phyloP scores from a whole-genome alignment of 1,284 basidiomycete species.

The Neolentinus lepideus region DNA sequence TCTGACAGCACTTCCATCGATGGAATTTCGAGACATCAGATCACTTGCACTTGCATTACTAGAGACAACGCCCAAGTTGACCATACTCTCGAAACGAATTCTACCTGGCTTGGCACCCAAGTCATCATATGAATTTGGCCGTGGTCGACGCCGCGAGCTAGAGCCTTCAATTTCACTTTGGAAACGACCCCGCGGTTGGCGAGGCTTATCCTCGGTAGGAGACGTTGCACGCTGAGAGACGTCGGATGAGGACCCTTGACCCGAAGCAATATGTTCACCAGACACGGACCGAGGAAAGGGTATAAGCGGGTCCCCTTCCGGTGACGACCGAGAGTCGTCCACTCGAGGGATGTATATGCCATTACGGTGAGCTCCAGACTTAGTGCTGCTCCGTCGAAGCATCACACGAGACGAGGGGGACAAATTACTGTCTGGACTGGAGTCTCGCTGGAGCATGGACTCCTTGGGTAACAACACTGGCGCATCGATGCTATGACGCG shows the following conservation, averaged over 20 bases:
- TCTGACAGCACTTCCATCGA: conserved; percentile 56
- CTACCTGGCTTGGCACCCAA: conserved; percentile 41
- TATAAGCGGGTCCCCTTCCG: not conserved
- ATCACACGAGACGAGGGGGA: conserved; percentile 33
- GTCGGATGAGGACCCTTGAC: not conserved
- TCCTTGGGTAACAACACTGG: conserved; percentile 53
- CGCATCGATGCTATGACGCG: conserved; percentile 46
- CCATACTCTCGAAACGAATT: conserved; percentile 63
- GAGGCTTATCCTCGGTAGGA: conserved; percentile 31
- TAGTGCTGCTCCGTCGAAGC: conserved; percentile 50
- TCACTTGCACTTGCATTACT: conserved; percentile 58
- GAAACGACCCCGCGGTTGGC: conserved; percentile 52
- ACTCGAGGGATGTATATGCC: conserved; percentile 37
- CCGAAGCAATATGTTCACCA: not conserved
- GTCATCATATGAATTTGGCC: conserved; percentile 67
- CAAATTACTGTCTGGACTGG: conserved; percentile 42
- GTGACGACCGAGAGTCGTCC: conserved; percentile 12
- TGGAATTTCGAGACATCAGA: conserved; percentile 48
- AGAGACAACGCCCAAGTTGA: conserved; percentile 47
- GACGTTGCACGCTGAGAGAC: not conserved
- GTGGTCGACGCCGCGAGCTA: conserved; percentile 39
- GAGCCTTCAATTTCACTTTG: conserved; percentile 61
- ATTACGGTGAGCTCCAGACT: conserved; percentile 36
- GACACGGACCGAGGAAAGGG: conserved; percentile 4
- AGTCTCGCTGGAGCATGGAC: conserved; percentile 40